These are phyloP conservation scores for Ampelomyces quisqualis DNA, from an alignment of 2,329 filamentous ascomycete species.

Conservation along the genomic window DNA sequence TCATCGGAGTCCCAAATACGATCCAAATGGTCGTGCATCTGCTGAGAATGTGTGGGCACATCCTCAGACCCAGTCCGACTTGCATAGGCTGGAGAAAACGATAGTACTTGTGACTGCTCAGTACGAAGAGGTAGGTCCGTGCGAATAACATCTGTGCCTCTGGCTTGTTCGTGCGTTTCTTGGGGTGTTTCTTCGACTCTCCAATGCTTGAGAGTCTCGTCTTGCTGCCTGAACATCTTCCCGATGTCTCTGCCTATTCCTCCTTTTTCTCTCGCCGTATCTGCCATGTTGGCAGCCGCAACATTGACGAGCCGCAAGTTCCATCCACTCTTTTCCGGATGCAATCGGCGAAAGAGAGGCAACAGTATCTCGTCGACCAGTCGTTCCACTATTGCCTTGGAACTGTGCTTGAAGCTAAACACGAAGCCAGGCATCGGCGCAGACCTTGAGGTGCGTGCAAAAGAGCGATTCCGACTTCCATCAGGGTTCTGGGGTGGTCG, in stretches of 20 bases:
- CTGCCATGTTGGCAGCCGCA: slow-evolving; percentile 79
- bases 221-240: slow-evolving; percentile 78
- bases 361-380: slow-evolving; percentile 69
- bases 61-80: slow-evolving; percentile 37
- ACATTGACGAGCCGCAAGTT: slow-evolving; percentile 83
- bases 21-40: slow-evolving; percentile 25
- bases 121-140: too few species aligned
- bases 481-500: slow-evolving; percentile 55
- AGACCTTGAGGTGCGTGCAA: slow-evolving; percentile 74
- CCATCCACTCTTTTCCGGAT: slow-evolving; percentile 69
- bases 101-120: too few species aligned
- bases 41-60: slow-evolving; percentile 28
- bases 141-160: too few species aligned
- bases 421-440: slow-evolving; percentile 70
- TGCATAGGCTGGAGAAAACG: too few species aligned
- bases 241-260: slow-evolving; percentile 70
- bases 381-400: slow-evolving; percentile 64
- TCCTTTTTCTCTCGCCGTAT: slow-evolving; percentile 48
- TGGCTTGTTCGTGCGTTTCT: slow-evolving; percentile 31
- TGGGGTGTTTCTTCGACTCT: too few species aligned
- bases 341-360: slow-evolving; percentile 72
- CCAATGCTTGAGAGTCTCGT: slow-evolving; percentile 68
- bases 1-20: too few species aligned
- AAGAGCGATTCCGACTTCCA: slow-evolving; percentile 58
- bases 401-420: slow-evolving; percentile 61